A percentile compares a stretch with the other conserved stretches of the same genome.
Conservation (phyloP, 768 basidiomycete species). For the Amanita pseudoporphyria region DNA sequence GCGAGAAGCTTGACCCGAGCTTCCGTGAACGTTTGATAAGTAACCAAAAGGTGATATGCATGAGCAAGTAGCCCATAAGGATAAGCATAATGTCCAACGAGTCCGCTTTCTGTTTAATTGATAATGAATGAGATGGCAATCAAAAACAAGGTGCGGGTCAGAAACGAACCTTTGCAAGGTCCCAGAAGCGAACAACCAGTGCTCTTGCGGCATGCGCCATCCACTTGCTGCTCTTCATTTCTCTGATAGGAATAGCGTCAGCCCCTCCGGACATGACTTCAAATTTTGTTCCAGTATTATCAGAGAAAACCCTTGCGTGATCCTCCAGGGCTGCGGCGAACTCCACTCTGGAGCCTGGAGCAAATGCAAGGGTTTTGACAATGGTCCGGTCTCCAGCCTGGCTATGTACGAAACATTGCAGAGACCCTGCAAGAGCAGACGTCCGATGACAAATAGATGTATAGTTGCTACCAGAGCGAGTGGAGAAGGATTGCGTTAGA, state of each 20-base stretch:
- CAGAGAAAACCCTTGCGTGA: conserved; percentile 17
- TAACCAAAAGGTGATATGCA: conserved; percentile 93
- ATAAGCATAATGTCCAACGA: conserved; percentile 94
- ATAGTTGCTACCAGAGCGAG: conserved; percentile 37
- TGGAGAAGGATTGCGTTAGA: conserved; percentile 30
- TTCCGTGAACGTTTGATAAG: conserved; percentile 83
- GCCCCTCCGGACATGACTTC: conserved; percentile 36
- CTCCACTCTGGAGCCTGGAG: conserved; percentile 37
- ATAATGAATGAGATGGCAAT: conserved; percentile 7
- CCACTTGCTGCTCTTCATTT: conserved; percentile 81
- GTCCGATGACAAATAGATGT: conserved; percentile 40
- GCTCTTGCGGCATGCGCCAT: conserved; percentile 78
- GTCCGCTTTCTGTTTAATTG: conserved; percentile 65
- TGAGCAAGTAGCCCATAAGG: conserved; percentile 85
- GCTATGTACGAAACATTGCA: conserved; percentile 31
- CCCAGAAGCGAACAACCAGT: conserved; percentile 75
- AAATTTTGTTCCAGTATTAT: conserved; percentile 36
- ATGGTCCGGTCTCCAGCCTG: conserved; percentile 24
- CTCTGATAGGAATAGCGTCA: conserved; percentile 43
- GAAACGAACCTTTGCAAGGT: conserved; percentile 52
- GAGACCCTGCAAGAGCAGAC: conserved; percentile 15
- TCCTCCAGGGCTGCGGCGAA: conserved; percentile 31
- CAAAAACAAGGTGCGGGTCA: conserved; percentile 4
- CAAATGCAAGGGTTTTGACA: conserved; percentile 42
- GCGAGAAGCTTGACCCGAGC: conserved; percentile 58